Percentiles rank a stretch among this genome's conserved stretches.
Conservation (phyloP, 2,329 filamentous ascomycete species). For the Microsporum canis region DNA sequence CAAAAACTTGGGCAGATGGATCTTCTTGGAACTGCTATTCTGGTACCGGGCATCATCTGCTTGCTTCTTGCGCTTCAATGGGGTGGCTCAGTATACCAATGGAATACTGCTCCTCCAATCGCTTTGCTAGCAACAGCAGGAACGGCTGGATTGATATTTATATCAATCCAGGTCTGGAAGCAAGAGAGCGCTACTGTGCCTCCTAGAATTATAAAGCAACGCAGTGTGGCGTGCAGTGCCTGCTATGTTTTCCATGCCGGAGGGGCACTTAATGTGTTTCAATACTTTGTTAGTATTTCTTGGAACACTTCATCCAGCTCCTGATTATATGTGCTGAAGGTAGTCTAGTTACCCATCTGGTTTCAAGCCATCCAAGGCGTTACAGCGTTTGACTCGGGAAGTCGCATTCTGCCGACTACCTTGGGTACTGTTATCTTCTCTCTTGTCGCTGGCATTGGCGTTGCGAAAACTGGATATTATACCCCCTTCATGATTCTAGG, state of each 20-base stretch:
- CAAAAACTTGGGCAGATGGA: slow-evolving; percentile 6
- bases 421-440: slow-evolving; percentile 24
- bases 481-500: slow-evolving; percentile 30
- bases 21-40: slow-evolving; percentile 28
- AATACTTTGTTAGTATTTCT: slow-evolving; percentile 10
- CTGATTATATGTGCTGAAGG: slow-evolving; percentile 1
- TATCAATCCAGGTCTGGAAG: slow-evolving; percentile 10
- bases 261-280: slow-evolving; percentile 7
- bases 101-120: slow-evolving; percentile 16
- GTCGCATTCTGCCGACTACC: slow-evolving; percentile 25
- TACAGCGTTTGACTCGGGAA: slow-evolving; percentile 27
- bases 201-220: slow-evolving; percentile 19
- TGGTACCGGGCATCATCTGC: slow-evolving; percentile 32
- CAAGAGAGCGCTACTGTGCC: slow-evolving; percentile 22
- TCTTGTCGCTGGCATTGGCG: slow-evolving; percentile 22
- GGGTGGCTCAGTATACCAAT: slow-evolving; percentile 17
- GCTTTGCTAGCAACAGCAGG: slow-evolving; percentile 15
- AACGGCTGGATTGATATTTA: slow-evolving; percentile 14
- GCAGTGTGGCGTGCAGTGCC: slow-evolving; percentile 15
- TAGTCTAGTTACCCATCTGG: slow-evolving; percentile 20
- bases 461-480: slow-evolving; percentile 29
- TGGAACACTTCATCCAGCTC: neutral
- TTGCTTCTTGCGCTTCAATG: slow-evolving; percentile 21
- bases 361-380: slow-evolving; percentile 36
- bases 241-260: slow-evolving; percentile 6